Evolutionary conservation across 495 filamentous ascomycete species (phyloP).

Genomic region (Choiromyces venosus): DNA sequence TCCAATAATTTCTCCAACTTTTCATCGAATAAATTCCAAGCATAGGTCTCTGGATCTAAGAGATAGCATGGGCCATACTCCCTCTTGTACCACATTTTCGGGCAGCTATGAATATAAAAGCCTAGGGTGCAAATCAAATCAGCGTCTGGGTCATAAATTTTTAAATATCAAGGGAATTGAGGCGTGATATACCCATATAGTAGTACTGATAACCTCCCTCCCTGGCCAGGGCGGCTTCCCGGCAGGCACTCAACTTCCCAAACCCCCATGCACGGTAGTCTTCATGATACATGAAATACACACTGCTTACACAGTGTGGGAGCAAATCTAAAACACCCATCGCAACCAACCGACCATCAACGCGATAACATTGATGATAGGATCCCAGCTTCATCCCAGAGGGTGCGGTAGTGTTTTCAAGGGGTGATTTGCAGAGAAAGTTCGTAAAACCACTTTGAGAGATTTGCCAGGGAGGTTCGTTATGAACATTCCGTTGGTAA

Average conservation of each 20-base stretch:
- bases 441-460: conserved; percentile 63
- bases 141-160: conserved; percentile 52
- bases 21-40: conserved; percentile 70
- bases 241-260: conserved; percentile 80
- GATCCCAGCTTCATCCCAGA: conserved; percentile 64
- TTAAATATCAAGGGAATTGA: not conserved
- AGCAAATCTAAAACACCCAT: conserved; percentile 84
- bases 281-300: conserved; percentile 91
- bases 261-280: conserved; percentile 72
- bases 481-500: conserved; percentile 77
- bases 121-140: conserved; percentile 46
- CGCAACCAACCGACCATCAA: conserved; percentile 83
- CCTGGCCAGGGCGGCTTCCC: conserved; percentile 72
- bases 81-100: conserved; percentile 87
- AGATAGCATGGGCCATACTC: conserved; percentile 78
- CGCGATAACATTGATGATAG: conserved; percentile 91
- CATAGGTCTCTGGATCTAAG: conserved; percentile 68
- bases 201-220: conserved; percentile 71
- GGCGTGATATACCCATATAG: conserved; percentile 59
- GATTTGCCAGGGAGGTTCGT: conserved; percentile 64
- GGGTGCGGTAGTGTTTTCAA: conserved; percentile 51
- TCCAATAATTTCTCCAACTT: conserved; percentile 61
- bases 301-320: conserved; percentile 80
- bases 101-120: conserved; percentile 66
- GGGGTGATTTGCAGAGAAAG: conserved; percentile 78